phyloP scores from a whole-genome alignment of 345 rosid genomes.

The Arabis hirsuta region DNA sequence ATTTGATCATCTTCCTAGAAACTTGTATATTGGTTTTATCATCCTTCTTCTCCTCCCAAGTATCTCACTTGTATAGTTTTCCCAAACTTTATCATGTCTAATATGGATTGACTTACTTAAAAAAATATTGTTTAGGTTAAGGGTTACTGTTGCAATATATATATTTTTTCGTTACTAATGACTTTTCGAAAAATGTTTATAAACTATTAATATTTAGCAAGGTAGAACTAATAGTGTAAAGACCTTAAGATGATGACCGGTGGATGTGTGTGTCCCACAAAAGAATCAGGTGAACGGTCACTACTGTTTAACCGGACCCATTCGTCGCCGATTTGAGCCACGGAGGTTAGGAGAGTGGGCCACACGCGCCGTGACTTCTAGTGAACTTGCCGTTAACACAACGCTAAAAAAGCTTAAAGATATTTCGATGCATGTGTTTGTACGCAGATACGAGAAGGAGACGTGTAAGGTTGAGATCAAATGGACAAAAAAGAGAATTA shows the following conservation, averaged over 20 bases:
- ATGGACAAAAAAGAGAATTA: slow-evolving; percentile 31
- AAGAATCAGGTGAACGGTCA: slow-evolving; percentile 41
- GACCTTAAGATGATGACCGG: slow-evolving; percentile 16
- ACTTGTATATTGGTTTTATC: too few species aligned
- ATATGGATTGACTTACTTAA: too few species aligned
- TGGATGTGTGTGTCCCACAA: slow-evolving; percentile 20
- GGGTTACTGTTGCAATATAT: too few species aligned
- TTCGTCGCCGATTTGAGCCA: slow-evolving; percentile 20
- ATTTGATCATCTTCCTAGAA: too few species aligned
- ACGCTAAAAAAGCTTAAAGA: slow-evolving; percentile 30
- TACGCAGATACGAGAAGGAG: slow-evolving; percentile 15
- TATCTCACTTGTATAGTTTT: too few species aligned
- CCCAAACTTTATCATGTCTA: too few species aligned
- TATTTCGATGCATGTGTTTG: slow-evolving; percentile 25
- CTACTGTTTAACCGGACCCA: slow-evolving; percentile 38
- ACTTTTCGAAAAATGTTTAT: too few species aligned
- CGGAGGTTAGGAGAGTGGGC: slow-evolving; percentile 29
- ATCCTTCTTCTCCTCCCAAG: too few species aligned
- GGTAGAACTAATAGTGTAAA: slow-evolving; percentile 21
- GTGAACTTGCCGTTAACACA: slow-evolving; percentile 44
- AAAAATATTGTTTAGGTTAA: too few species aligned
- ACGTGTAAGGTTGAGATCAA: slow-evolving; percentile 37
- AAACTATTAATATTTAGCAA: not conserved
- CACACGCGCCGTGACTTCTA: slow-evolving; percentile 34
- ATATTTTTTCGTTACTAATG: too few species aligned